Evolutionary conservation across 176 grass and related monocot genomes (phyloP), one percentile per base, ranked within the genome.

Genomic region (Ensete glaucum): DNA sequence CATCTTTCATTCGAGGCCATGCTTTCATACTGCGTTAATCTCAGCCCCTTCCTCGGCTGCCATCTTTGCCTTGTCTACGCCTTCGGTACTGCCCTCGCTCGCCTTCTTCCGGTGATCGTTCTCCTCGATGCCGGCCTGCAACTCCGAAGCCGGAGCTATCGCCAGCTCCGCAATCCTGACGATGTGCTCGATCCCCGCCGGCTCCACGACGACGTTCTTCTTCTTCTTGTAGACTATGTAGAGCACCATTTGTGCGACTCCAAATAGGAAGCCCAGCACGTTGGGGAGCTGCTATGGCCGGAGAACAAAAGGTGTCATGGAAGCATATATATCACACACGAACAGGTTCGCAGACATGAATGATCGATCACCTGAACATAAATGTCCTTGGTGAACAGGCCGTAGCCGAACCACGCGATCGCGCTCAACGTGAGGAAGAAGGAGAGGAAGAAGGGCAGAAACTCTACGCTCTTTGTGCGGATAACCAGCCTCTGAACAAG

Each of bases 381-480:
- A 86, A 88, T 85, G 84, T 96, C 92, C 81, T 84, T 89, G 25
- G 82, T 86, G 20, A 92, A 76, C 8, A 96, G 63, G 55, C 92
- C 92, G 19, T 96, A 96, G 14, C 88, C 77, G 79, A 96, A 96
- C 92, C 92, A 96, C 52, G 81, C 83, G 12, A 92, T 63, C 2
- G 92, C 87, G 12, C 87, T 89, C 14, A 86, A 1, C 50, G 92
- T 96, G 64, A 96, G 92, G 24, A 85, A 92, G 58, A 92, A 51
- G 1, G 92, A 96, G 14, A 96, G 89, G 1, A 73, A 89, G 83
- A 96, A 96, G 10, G 92, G 92, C 89, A 96, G 92, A 83, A 92
- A 96, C 80, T 96, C 92, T 0, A 96, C 92, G 25, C 92, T 96
- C 43, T 75, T 73, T 6, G 92, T 92, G 23, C 85, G 85, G 53